These are phyloP conservation scores for Penicillium steckii DNA, from an alignment of 495 filamentous ascomycete genomes.

Conservation along the genomic window DNA sequence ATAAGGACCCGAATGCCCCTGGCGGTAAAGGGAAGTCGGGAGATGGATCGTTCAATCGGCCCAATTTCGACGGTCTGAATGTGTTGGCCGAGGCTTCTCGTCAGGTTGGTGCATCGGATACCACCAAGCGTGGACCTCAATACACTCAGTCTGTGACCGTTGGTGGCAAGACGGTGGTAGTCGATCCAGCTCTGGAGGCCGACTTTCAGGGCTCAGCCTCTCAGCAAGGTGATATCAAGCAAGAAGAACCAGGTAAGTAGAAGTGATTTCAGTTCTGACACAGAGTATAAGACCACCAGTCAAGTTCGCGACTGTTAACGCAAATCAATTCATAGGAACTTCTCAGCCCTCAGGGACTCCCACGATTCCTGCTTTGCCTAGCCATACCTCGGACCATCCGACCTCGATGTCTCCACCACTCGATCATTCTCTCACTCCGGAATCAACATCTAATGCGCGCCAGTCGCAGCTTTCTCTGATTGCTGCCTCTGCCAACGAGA, in stretches of 20 bases:
- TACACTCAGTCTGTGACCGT: slow-evolving; percentile 48
- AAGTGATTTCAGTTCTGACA: slow-evolving; percentile 4
- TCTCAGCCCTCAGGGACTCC: slow-evolving; percentile 30
- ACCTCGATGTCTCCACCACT: slow-evolving; percentile 42
- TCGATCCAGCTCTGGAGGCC: slow-evolving; percentile 47
- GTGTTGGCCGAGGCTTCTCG: slow-evolving; percentile 81
- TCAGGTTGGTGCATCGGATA: slow-evolving; percentile 56
- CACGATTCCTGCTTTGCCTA: slow-evolving; percentile 34
- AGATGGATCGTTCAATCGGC: slow-evolving; percentile 44
- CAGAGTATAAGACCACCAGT: too few species aligned
- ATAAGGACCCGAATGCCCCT: slow-evolving; percentile 34
- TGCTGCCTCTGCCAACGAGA: slow-evolving; percentile 49
- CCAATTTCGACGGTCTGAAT: slow-evolving; percentile 72
- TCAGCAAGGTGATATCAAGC: slow-evolving; percentile 28
- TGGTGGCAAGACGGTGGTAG: slow-evolving; percentile 48
- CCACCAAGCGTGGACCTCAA: slow-evolving; percentile 39
- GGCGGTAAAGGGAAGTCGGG: slow-evolving; percentile 42
- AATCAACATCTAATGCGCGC: slow-evolving; percentile 39
- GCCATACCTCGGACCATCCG: slow-evolving; percentile 32
- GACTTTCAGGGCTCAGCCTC: slow-evolving; percentile 40
- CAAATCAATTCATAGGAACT: slow-evolving; percentile 20
- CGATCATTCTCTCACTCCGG: slow-evolving; percentile 39
- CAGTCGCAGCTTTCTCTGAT: slow-evolving; percentile 51
- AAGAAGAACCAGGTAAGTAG: slow-evolving; percentile 33
- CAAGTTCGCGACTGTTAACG: slow-evolving; percentile 26